Percentiles rank a stretch among this genome's conserved stretches.
These are phyloP conservation scores for Herpetomonas tarakana DNA, from an alignment of 208 protist genomes.

Conservation along the genomic window DNA sequence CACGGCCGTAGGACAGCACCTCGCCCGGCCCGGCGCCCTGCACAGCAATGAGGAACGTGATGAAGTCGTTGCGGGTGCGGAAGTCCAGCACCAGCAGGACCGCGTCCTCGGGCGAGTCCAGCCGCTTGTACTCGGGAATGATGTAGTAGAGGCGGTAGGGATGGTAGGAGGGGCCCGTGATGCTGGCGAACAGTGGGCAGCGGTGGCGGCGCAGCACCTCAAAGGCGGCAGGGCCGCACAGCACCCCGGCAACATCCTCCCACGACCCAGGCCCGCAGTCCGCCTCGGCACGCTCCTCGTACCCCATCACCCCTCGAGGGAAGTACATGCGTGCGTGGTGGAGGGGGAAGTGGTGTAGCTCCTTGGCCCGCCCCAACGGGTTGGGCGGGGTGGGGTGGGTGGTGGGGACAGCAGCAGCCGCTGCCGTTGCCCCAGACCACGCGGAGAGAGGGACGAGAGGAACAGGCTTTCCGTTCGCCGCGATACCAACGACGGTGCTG, in stretches of 20 bases:
- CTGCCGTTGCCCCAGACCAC: no score
- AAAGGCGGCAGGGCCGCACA: conserved; percentile 48
- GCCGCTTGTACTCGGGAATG: conserved; percentile 26
- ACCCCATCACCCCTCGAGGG: conserved; percentile 44
- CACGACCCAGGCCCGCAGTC: conserved; percentile 26
- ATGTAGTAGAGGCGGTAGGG: conserved; percentile 57
- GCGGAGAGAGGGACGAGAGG: no score
- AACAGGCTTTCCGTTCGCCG: no score
- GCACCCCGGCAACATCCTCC: conserved; percentile 39
- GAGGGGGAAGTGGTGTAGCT: conserved; percentile 59
- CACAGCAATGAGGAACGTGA: conserved; percentile 40
- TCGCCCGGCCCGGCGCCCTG: conserved; percentile 4
- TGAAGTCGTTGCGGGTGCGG: conserved; percentile 40
- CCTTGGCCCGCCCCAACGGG: conserved; percentile 20
- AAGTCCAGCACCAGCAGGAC: conserved; percentile 73
- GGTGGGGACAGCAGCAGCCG: neutral
- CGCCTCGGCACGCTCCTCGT: conserved; percentile 27
- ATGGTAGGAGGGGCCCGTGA: conserved; percentile 7
- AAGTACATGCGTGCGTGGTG: conserved; percentile 28
- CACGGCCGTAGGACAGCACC: conserved; percentile 54
- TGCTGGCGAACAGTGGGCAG: conserved; percentile 48
- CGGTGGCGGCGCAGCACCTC: conserved; percentile 48
- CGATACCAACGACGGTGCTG: conserved; percentile 9
- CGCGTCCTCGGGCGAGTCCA: conserved; percentile 24
- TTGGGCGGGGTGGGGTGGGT: neutral